Conservation (phyloP, 176 grass and related monocot genomes). For the Oryza glumipatula region DNA sequence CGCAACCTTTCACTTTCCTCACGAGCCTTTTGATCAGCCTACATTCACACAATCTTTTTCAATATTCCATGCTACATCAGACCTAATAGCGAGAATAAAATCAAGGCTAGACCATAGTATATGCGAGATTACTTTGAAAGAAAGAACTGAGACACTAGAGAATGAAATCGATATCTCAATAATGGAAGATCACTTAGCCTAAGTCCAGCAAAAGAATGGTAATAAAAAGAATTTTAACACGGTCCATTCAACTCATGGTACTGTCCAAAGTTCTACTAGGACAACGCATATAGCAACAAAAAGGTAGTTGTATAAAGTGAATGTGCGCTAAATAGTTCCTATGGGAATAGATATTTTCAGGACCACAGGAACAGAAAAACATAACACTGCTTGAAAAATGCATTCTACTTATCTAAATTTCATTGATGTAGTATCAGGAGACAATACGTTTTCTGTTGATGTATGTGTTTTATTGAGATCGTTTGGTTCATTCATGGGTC, state of each 20-base stretch:
- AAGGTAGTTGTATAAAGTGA: neutral
- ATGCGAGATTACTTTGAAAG: neutral
- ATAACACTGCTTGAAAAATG: conserved; percentile 10
- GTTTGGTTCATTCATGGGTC: neutral
- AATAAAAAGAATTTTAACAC: neutral
- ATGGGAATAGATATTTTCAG: neutral
- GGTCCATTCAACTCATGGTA: neutral
- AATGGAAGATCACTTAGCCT: neutral
- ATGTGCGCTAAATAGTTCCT: neutral
- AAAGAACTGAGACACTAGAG: neutral
- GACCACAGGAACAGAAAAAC: too few relatives aligned
- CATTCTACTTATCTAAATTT: neutral
- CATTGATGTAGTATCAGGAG: neutral
- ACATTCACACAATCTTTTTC: conserved; percentile 42
- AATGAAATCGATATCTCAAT: neutral
- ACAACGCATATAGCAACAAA: neutral
- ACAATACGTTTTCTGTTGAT: neutral
- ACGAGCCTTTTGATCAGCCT: conserved; percentile 96
- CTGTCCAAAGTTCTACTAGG: neutral
- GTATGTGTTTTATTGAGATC: neutral
- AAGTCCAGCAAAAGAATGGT: neutral
- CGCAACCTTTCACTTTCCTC: conserved; percentile 93
- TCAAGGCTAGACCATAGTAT: neutral
- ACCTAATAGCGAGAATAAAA: conserved; percentile 2
- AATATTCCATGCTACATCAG: neutral